A percentile compares a stretch with the other conserved stretches of the same genome.
phyloP scores from a whole-genome alignment of 306 rosid genomes.

The Lathyrus tuberosus region DNA sequence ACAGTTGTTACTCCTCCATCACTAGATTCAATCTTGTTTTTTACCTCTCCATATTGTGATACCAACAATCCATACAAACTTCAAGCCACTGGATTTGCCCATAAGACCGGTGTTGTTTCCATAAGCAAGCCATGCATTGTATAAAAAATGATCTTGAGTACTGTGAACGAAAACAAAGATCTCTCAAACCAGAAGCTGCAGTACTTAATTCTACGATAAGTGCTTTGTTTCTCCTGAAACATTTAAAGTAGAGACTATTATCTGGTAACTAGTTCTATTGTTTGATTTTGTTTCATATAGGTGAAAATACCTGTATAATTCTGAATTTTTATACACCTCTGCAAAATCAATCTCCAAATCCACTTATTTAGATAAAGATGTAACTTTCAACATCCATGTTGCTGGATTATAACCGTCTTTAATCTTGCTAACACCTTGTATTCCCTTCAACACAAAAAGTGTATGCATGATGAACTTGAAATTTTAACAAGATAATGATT shows the following conservation, averaged over 20 bases:
- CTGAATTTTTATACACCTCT: constrained; percentile 46
- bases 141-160: constrained; percentile 50
- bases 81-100: constrained; percentile 61
- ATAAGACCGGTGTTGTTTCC: constrained; percentile 68
- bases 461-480: background rate
- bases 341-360: constrained; percentile 50
- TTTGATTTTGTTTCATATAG: background rate
- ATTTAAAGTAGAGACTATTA: background rate
- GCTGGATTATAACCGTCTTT: constrained; percentile 56
- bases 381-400: constrained; percentile 58
- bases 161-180: constrained; percentile 49
- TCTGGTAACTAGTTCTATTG: background rate
- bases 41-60: constrained; percentile 63
- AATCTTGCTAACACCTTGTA: constrained; percentile 47
- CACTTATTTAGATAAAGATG: constrained; percentile 40
- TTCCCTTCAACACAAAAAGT: constrained; percentile 45
- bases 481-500: background rate
- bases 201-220: constrained; percentile 50
- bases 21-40: constrained; percentile 15
- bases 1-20: constrained; percentile 36
- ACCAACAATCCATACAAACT: constrained; percentile 59
- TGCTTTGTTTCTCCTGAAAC: constrained; percentile 58
- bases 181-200: constrained; percentile 52
- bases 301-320: constrained; percentile 50
- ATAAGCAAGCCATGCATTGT: constrained; percentile 64